Conservation (phyloP, 768 basidiomycete genomes). For the Daedaleopsis sinensis region DNA sequence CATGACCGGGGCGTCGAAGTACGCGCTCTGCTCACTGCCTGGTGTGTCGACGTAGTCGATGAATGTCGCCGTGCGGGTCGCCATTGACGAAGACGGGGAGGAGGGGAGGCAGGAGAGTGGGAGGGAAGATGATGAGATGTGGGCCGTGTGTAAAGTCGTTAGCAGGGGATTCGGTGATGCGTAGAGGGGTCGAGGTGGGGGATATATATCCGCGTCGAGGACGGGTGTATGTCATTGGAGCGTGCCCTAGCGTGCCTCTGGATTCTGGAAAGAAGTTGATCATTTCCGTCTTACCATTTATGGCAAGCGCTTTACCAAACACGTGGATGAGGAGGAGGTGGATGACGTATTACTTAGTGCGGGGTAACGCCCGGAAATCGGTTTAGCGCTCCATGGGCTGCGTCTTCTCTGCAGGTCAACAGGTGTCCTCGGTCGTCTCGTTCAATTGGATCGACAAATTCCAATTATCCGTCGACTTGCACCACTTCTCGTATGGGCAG, state of each 20-base stretch:
- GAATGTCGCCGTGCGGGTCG: conserved; percentile 12
- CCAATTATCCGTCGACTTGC: no score
- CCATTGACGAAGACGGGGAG: background rate
- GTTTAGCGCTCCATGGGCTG: conserved; percentile 43
- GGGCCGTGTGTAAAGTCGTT: background rate
- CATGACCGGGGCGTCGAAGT: conserved; percentile 50
- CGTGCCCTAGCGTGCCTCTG: no score
- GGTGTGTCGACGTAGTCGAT: conserved; percentile 24
- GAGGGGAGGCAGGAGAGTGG: background rate
- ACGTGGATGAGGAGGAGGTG: no score
- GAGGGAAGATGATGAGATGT: background rate
- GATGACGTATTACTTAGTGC: conserved; percentile 25
- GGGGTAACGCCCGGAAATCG: background rate
- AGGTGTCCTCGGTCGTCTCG: no score
- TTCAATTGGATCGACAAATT: no score
- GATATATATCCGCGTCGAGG: background rate
- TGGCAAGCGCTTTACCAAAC: conserved; percentile 9
- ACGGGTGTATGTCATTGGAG: conserved; percentile 19
- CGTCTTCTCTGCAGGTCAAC: no score
- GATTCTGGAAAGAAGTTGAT: background rate
- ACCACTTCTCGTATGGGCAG: no score
- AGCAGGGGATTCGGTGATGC: background rate
- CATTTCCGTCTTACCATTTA: conserved; percentile 3
- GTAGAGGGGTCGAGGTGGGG: background rate
- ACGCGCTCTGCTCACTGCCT: conserved; percentile 40